These are phyloP conservation scores for Russula abietina DNA, from an alignment of 768 basidiomycete species.

Conservation along the genomic window DNA sequence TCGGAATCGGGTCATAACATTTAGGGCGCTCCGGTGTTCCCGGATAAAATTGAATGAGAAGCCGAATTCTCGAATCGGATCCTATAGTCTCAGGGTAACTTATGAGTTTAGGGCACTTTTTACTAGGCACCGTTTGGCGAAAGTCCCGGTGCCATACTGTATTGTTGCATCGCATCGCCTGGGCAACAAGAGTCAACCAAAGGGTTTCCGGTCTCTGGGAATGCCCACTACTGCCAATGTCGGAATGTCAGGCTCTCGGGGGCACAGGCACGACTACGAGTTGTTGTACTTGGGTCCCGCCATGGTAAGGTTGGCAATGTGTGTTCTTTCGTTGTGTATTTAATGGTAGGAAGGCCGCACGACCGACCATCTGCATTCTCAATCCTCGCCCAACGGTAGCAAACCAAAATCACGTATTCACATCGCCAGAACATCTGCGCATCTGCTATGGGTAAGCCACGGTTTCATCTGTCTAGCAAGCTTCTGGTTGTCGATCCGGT, in stretches of 20 bases:
- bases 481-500: not conserved
- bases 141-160: not conserved
- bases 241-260: not conserved
- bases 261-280: constrained; percentile 1
- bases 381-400: not conserved
- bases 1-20: not conserved
- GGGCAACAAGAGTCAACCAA: not conserved
- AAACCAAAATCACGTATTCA: not conserved
- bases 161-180: not conserved
- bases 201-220: not conserved
- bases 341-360: not conserved
- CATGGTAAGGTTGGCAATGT: not conserved
- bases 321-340: not conserved
- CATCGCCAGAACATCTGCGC: not conserved
- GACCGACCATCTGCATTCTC: not conserved
- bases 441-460: not conserved
- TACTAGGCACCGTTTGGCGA: not conserved
- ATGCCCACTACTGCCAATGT: not conserved
- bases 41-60: not conserved
- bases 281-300: constrained; percentile 13
- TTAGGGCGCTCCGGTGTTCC: constrained; percentile 4
- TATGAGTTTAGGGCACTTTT: constrained; percentile 2
- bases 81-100: not conserved
- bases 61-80: not conserved
- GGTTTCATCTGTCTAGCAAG: not conserved